A percentile compares a stretch with the other conserved stretches of the same genome.
Conservation (phyloP, 345 rosid genomes). For the Rhodamnia argentea region DNA sequence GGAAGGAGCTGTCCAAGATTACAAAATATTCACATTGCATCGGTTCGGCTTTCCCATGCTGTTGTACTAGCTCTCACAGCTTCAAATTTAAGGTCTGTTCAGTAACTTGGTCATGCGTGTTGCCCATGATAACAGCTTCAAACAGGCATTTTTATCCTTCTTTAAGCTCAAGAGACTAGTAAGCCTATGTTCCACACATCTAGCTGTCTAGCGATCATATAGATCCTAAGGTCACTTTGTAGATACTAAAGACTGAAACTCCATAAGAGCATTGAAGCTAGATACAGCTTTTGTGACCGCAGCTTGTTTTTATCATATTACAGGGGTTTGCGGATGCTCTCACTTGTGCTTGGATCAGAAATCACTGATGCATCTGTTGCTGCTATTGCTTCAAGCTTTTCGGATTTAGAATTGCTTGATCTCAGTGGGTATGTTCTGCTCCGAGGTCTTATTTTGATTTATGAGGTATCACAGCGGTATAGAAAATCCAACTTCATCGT, state of each 20-base stretch:
- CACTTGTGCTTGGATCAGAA: constrained; percentile 84
- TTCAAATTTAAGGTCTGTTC: constrained; percentile 58
- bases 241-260: neutral
- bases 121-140: neutral
- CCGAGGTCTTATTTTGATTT: neutral
- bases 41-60: constrained; percentile 68
- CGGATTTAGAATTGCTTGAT: constrained; percentile 83
- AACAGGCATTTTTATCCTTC: neutral
- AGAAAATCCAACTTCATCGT: neutral
- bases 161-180: neutral
- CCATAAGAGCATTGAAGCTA: neutral
- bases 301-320: neutral
- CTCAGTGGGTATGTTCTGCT: constrained; percentile 78
- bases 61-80: constrained; percentile 82
- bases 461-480: neutral
- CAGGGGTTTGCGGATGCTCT: constrained; percentile 88
- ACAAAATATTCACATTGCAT: constrained; percentile 82
- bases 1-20: constrained; percentile 68
- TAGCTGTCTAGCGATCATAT: neutral
- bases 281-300: neutral
- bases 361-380: constrained; percentile 94
- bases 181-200: neutral
- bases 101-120: neutral
- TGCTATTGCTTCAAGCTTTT: constrained; percentile 72
- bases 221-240: neutral